These are phyloP conservation scores for Tylopilus intermedius DNA, from an alignment of 768 basidiomycete species.

Conservation along the genomic window DNA sequence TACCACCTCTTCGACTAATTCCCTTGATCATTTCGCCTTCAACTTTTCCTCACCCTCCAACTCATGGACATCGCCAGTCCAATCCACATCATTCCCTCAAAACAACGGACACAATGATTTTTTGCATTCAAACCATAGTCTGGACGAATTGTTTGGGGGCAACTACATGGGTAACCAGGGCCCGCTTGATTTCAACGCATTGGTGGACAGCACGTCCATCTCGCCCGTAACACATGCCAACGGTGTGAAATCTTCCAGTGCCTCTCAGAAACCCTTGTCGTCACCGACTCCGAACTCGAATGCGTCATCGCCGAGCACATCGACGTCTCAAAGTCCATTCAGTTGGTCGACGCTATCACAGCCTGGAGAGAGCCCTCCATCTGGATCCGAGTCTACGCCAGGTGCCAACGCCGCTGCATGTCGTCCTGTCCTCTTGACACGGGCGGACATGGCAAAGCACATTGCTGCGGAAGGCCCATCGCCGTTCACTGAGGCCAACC, in stretches of 20 bases:
- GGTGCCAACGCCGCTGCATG: slow-evolving; percentile 27
- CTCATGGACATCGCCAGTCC: slow-evolving; percentile 20
- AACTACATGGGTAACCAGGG: slow-evolving; percentile 31
- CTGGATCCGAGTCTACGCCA: slow-evolving; percentile 33
- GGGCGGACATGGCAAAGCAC: slow-evolving; percentile 43
- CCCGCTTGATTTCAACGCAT: slow-evolving; percentile 30
- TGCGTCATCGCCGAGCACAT: slow-evolving; percentile 25
- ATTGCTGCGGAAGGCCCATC: slow-evolving; percentile 58
- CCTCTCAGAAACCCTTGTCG: slow-evolving; percentile 15
- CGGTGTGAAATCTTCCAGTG: slow-evolving; percentile 12
- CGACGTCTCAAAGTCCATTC: slow-evolving; percentile 23
- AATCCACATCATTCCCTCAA: slow-evolving; percentile 19
- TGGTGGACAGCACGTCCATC: slow-evolving; percentile 29
- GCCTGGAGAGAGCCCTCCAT: slow-evolving; percentile 30
- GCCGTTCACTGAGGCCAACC: slow-evolving; percentile 41
- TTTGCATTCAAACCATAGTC: slow-evolving; percentile 19
- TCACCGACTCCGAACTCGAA: slow-evolving; percentile 19
- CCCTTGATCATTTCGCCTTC: slow-evolving; percentile 42
- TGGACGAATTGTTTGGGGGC: slow-evolving; percentile 47
- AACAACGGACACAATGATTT: slow-evolving; percentile 20
- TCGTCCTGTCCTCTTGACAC: slow-evolving; percentile 30
- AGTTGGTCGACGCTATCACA: slow-evolving; percentile 26
- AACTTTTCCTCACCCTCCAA: slow-evolving; percentile 36
- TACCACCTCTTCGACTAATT: slow-evolving; percentile 15
- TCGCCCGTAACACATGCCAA: slow-evolving; percentile 48